Evolutionary conservation across 306 rosid species (phyloP).

Genomic region (Quercus engelmannii): DNA sequence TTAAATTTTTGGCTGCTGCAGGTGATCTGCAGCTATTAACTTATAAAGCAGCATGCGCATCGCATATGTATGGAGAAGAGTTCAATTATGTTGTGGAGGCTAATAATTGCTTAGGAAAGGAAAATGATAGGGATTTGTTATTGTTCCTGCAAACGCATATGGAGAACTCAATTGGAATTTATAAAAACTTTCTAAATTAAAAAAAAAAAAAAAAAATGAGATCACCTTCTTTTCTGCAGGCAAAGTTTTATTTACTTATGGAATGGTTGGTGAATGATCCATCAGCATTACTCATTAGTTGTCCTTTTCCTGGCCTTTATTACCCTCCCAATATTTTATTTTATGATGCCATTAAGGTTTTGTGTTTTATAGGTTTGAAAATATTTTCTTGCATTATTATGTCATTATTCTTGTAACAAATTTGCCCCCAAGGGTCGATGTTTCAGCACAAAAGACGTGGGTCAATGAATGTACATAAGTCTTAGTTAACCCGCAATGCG

Average conservation of each 20-base stretch:
- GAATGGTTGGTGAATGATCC: not conserved
- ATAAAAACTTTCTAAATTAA: slow-evolving; percentile 3
- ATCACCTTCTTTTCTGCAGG: not conserved
- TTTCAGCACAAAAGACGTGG: no score
- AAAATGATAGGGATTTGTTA: slow-evolving; percentile 39
- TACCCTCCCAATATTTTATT: no score
- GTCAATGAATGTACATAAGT: no score
- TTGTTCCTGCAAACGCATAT: slow-evolving; percentile 44
- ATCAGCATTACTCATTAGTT: not conserved
- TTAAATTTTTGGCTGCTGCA: slow-evolving; percentile 29
- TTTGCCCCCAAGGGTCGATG: no score
- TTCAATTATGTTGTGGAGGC: slow-evolving; percentile 49
- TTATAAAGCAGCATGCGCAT: slow-evolving; percentile 77
- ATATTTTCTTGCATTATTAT: no score
- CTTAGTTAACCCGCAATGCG: no score
- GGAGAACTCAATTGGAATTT: slow-evolving; percentile 37
- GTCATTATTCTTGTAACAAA: no score
- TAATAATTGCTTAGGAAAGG: slow-evolving; percentile 34
- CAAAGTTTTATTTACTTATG: not conserved
- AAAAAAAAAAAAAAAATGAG: not conserved
- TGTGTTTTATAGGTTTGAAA: no score
- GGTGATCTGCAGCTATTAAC: slow-evolving; percentile 65
- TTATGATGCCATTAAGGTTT: no score
- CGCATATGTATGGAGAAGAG: slow-evolving; percentile 57
- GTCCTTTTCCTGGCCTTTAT: no score